Evolutionary conservation across 2,329 filamentous ascomycete genomes (phyloP), one percentile per base, ranked within the genome.

Genomic region (Ophiostoma quercus): DNA sequence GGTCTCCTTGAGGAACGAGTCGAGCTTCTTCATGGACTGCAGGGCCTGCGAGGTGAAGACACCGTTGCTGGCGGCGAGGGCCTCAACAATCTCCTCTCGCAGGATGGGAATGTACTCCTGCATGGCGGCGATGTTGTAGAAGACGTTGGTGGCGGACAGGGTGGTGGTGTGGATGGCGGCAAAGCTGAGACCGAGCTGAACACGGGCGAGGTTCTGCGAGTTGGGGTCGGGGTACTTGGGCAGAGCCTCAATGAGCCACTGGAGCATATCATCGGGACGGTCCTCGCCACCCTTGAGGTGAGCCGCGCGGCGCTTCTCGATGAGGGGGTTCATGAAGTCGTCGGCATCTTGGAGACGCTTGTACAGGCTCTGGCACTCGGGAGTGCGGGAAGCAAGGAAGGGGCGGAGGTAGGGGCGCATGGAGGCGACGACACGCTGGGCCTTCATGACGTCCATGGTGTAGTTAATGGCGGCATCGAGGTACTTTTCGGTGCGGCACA

Each of bases 111-210:
- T 76, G 73, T 84, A 79, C 39, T 87, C 82, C 0, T 84, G 85
- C 73, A 79, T 77, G 7, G 82, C 79, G 0, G 81, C 82, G 3
- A 89, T 75, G 70, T 84, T 82, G 74, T 84, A 86, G 66, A 88
- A 79, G 79, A 73, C 82, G 71, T 79, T 86, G 1, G 82, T 83
- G 0, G 80, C 73, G 0, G 81, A 78, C 65, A 82, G 74, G 0
- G 81, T 80, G 0, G 83, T 85, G 0, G 83, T 85, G 71, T 85
- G 82, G 37, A 87, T 85, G 1, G 84, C 81, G 0, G 83, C 83
- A 68, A 85, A 82, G 57, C 78, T 80, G 9, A 85, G 73, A 0
- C 77, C 75, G 3, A 84, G 77, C 74, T 84, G 79, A 12, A 81
- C 75, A 54, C 76, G 77, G 2, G 82, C 79, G 16, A 83, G 74